Evolutionary conservation across 2,329 filamentous ascomycete species (phyloP), one percentile per base, ranked within the genome.

Genomic region (Cadophora sp.): DNA sequence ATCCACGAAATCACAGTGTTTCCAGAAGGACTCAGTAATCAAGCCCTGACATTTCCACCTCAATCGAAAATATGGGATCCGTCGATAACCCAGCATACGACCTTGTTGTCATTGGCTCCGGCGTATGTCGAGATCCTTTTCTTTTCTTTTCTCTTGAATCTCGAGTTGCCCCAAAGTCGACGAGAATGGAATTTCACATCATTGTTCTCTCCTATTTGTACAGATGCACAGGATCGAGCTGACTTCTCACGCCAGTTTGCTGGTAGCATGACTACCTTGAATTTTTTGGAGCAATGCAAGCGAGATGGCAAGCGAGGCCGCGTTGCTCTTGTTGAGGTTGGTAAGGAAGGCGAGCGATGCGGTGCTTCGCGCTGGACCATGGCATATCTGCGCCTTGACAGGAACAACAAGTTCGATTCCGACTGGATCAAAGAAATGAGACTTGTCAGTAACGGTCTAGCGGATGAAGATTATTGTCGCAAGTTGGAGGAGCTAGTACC

Each of bases 221-320:
- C n/a, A 24, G n/a, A 18, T 6, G 27, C 6, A 30, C 27, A 6
- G 47, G 47, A 48, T 48, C n/a, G 20, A 48, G 47, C 47, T 9
- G 20, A 22, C 47, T 20, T 48, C n/a, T 20, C 7, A 18, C 20
- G 6, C 11, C 11, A 48, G 22, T 81, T 81, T 68, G 79, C 79
- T 27, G 78, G 79, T 13, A 77, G 75, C 58, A 78, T 80, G 74
- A 76, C 79, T 7, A 77, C 78, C 0, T 69, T 81, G 55, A 80
- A 78, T 73, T 81, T 80, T 69, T 74, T 80, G n/a, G 78, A 81
- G 67, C 75, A 78, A 64, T 78, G 76, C 71, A 76, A 77, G 39
- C 75, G 75, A 53, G 68, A 74, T 24, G 72, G 73, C 58, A 80
- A 79, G 68, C 69, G 68, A 50, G 77, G 77, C 14, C 77, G 74